These are phyloP conservation scores for Gymnopilus junonius DNA, from an alignment of 768 basidiomycete species.

Conservation along the genomic window DNA sequence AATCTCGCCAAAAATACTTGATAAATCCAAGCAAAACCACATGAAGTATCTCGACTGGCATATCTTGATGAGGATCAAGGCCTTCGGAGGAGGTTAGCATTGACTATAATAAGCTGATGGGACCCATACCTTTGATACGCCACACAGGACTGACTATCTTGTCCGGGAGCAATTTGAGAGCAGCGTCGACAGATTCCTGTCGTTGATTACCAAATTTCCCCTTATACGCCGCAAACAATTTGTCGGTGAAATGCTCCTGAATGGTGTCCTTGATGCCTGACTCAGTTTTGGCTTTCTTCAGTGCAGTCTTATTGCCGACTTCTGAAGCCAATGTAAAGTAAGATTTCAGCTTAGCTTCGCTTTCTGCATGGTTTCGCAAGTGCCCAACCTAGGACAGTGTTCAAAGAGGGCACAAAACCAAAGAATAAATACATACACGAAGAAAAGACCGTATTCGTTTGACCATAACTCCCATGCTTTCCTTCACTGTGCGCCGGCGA, in stretches of 20 bases:
- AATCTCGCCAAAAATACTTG: constrained; percentile 54
- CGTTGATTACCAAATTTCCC: background rate
- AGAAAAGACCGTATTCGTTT: constrained; percentile 27
- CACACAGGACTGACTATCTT: constrained; percentile 39
- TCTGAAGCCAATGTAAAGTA: constrained; percentile 20
- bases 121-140: constrained; percentile 22
- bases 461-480: constrained; percentile 17
- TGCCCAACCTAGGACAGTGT: constrained; percentile 15
- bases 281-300: constrained; percentile 25
- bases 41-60: constrained; percentile 50
- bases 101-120: background rate
- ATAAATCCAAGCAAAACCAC: constrained; percentile 48
- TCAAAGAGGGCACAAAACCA: background rate
- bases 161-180: background rate
- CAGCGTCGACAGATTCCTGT: constrained; percentile 6
- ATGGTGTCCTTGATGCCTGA: constrained; percentile 39
- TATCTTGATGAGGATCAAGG: constrained; percentile 45
- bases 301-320: constrained; percentile 19
- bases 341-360: constrained; percentile 13
- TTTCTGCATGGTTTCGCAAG: constrained; percentile 20
- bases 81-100: constrained; percentile 24
- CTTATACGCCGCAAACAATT: constrained; percentile 22
- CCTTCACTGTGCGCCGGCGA: background rate
- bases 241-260: constrained; percentile 29
- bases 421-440: constrained; percentile 18